Base-by-base conservation (phyloP, 148 eudicot species). In the Gaultheria prostrata region DNA sequence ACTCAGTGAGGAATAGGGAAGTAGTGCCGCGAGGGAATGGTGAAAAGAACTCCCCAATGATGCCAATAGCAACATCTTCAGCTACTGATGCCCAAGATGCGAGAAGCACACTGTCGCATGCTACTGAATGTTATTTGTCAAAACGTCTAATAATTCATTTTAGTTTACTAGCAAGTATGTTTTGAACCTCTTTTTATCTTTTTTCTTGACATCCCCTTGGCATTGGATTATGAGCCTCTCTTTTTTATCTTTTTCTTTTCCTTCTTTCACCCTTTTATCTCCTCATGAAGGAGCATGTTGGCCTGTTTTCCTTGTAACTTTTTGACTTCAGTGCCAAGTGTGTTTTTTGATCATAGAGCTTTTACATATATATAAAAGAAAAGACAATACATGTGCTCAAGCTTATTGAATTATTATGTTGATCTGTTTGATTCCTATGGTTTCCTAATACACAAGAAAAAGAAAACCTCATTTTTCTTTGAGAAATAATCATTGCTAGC, bases 261-360 rank as follows among this genome's bases (percentile, higher is more conserved):
- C 59, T 32, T 84, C 35, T 76, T 80, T 82, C 50, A 57, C 63
- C 26, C 77, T 75, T 84, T 73, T 48, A 73, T 79, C 85, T 56
- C 65, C 84, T 87, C 91, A 73, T 84, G 82, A 85, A 85, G 86
- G 85, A 85, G 88, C 88, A 88, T 74, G 86, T 77, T 91, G 85
- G 86, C 85, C 15, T 88, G 85, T 87, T 91, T 89, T 89, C 89
- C 51, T 86, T 45, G 65, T 76, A 71, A 77, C 87, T 83, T 89
- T 91, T 91, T 91, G 93, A 91, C 93, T 91, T 88, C 69, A 70
- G 56, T 76, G 88, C 73, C 88, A 78, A 82, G 61, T n/a, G 21
- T 76, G 73, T 82, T 78, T 85, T 85, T 85, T 85, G 48, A 85
- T 90, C 83, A 83, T 82, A 28, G 56, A 82, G 86, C 89, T 69